Percentiles rank a stretch among this genome's conserved stretches.
Evolutionary conservation across 805 yeast species (phyloP).

Genomic region (Pichia pseudocactophila): DNA sequence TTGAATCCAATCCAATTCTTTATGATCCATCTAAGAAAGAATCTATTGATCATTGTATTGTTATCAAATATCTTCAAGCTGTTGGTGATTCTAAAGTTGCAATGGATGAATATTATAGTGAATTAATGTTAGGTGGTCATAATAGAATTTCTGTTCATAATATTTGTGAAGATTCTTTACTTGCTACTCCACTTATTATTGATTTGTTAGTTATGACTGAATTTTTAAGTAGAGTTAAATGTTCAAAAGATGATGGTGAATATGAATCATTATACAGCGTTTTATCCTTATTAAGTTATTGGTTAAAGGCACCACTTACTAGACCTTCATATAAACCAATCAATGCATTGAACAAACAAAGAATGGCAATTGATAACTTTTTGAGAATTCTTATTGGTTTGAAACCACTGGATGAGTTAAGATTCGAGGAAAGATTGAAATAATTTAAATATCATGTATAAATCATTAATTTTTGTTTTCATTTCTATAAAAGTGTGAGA

Average conservation of each 20-base stretch:
- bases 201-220: conserved; percentile 88
- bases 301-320: conserved; percentile 95
- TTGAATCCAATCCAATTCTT: conserved; percentile 75
- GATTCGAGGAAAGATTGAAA: conserved; percentile 82
- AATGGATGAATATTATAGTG: conserved; percentile 96
- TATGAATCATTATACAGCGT: conserved; percentile 74
- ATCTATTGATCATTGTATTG: conserved; percentile 87
- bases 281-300: conserved; percentile 78
- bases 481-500: no score
- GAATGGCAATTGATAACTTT: conserved; percentile 85
- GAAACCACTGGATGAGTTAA: conserved; percentile 82
- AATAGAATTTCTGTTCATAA: conserved; percentile 90
- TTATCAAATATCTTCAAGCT: conserved; percentile 87
- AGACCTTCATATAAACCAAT: conserved; percentile 86
- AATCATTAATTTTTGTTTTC: neutral
- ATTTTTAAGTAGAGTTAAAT: conserved; percentile 77
- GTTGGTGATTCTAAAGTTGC: conserved; percentile 97
- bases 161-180: conserved; percentile 90
- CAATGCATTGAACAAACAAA: conserved; percentile 91
- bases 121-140: conserved; percentile 96
- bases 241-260: conserved; percentile 45
- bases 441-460: conserved; percentile 9
- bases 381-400: conserved; percentile 84
- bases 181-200: conserved; percentile 91
- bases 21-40: conserved; percentile 75